phyloP scores from a whole-genome alignment of 179 eudicot species.

The Heliamphora pulchella region DNA sequence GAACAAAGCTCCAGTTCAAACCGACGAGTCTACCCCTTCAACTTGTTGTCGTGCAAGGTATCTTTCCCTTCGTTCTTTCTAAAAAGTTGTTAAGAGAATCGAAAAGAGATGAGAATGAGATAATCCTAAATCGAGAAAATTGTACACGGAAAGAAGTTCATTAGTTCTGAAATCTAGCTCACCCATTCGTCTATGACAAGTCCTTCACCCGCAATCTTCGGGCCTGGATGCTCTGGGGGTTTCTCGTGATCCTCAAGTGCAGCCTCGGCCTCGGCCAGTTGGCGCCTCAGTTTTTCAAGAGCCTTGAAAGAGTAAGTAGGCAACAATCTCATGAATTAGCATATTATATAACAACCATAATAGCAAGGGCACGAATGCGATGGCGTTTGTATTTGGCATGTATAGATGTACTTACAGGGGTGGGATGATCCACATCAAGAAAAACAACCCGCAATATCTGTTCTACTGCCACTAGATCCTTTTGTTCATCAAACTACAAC shows the following conservation, averaged over 20 bases:
- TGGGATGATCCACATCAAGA: conserved; percentile 60
- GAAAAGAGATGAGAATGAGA: too few species aligned
- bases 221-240: conserved; percentile 64
- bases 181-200: conserved; percentile 91
- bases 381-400: too few species aligned
- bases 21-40: conserved; percentile 47
- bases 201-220: conserved; percentile 67
- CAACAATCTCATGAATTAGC: conserved; percentile 2
- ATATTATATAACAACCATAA: neutral
- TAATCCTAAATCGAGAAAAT: neutral
- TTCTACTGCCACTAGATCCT: conserved; percentile 70
- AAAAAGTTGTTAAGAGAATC: conserved; percentile 12
- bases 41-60: conserved; percentile 84
- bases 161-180: conserved; percentile 13
- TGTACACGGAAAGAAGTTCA: neutral
- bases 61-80: conserved; percentile 87
- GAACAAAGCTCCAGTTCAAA: conserved; percentile 19
- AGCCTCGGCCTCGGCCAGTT: conserved; percentile 83
- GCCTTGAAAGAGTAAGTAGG: conserved; percentile 37
- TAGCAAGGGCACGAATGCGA: neutral
- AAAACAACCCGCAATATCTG: conserved; percentile 68
- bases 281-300: conserved; percentile 64
- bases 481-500: conserved; percentile 73
- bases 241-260: conserved; percentile 68
- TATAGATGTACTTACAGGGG: conserved; percentile 37